Evolutionary conservation across 164 flowering plant species (phyloP).

Genomic region (Stephania japonica): DNA sequence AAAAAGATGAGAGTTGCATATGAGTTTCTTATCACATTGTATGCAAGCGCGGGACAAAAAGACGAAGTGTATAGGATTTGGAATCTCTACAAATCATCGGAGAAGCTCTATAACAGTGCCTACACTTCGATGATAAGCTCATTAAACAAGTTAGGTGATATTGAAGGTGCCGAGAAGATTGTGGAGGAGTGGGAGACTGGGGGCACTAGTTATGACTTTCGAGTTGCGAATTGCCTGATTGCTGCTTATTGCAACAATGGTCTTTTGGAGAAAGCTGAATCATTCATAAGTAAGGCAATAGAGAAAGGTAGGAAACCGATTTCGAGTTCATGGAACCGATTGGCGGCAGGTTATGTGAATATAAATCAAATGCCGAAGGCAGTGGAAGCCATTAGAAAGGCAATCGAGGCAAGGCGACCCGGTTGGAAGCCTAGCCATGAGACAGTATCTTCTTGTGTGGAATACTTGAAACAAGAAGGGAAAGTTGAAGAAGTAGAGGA

Average conservation of each 20-base stretch:
- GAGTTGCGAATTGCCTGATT: conserved; percentile 35
- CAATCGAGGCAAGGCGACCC: conserved; percentile 21
- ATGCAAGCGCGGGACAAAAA: conserved; percentile 33
- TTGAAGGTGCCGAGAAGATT: conserved; percentile 39
- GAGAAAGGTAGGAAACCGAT: conserved; percentile 28
- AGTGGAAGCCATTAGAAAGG: conserved; percentile 36
- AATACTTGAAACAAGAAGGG: conserved; percentile 27
- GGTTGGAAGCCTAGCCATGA: conserved; percentile 23
- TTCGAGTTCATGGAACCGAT: conserved; percentile 24
- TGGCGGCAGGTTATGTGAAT: conserved; percentile 29
- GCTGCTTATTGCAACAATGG: conserved; percentile 34
- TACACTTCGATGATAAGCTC: conserved; percentile 32
- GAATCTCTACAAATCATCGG: conserved; percentile 26
- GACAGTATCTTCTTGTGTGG: conserved; percentile 23
- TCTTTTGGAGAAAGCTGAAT: conserved; percentile 38
- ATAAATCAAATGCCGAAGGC: conserved; percentile 30
- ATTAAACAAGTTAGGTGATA: conserved; percentile 34
- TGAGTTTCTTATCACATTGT: conserved; percentile 23
- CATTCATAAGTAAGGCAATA: conserved; percentile 18
- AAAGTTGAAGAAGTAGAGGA: conserved; percentile 23
- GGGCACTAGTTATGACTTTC: conserved; percentile 22
- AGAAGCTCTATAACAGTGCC: conserved; percentile 22
- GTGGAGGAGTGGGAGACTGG: conserved; percentile 39
- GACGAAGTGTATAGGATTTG: conserved; percentile 32
- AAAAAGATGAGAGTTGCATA: conserved; percentile 15